Conservation (phyloP, 1,284 basidiomycete species). For the Rhizoctonia solani region DNA sequence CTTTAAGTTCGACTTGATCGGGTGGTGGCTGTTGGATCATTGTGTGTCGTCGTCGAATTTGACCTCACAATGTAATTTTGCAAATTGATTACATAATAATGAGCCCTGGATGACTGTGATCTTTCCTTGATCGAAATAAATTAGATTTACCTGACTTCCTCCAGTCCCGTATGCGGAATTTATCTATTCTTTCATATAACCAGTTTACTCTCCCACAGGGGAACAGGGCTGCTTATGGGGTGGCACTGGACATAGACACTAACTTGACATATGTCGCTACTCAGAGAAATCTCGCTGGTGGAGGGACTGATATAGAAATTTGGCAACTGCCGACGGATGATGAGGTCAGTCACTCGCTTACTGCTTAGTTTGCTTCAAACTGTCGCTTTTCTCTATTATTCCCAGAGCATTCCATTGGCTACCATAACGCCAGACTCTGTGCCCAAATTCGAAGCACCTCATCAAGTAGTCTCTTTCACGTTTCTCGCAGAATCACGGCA, state of each 20-base stretch:
- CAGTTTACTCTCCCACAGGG: background rate
- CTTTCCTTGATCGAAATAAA: conserved; percentile 7
- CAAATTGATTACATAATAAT: background rate
- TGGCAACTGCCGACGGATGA: conserved; percentile 17
- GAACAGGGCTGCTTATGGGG: background rate
- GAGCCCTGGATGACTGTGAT: conserved; percentile 9
- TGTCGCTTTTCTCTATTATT: background rate
- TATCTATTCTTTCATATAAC: conserved; percentile 3
- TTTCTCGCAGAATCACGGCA: conserved; percentile 68
- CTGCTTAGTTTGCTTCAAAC: background rate
- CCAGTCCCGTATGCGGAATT: conserved; percentile 12
- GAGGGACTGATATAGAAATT: conserved; percentile 22
- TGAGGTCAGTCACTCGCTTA: background rate
- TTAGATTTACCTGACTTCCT: background rate
- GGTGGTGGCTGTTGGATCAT: conserved; percentile 34
- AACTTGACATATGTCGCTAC: conserved; percentile 1
- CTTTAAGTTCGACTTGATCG: conserved; percentile 29
- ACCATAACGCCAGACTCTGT: background rate
- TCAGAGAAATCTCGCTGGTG: conserved; percentile 7
- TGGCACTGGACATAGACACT: conserved; percentile 12
- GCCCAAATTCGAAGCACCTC: conserved; percentile 34
- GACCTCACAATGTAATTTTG: background rate
- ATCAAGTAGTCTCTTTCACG: conserved; percentile 62
- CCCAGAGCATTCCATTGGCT: conserved; percentile 12
- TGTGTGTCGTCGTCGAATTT: background rate